These are phyloP conservation scores for Colletotrichum lentis DNA, from an alignment of 2,329 filamentous ascomycete genomes.

Conservation along the genomic window DNA sequence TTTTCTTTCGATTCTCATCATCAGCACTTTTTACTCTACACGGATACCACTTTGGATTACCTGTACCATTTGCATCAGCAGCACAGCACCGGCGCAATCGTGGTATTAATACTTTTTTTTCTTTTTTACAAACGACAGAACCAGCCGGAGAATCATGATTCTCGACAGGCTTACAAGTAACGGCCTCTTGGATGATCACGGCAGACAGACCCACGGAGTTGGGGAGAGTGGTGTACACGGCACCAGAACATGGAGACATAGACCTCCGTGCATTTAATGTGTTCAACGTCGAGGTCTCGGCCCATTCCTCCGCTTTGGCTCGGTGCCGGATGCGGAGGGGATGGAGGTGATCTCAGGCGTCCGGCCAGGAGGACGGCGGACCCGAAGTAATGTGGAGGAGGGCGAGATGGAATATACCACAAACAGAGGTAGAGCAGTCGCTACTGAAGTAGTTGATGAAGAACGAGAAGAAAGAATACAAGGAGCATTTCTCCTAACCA, in stretches of 20 bases:
- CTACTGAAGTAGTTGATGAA: constrained; percentile 39
- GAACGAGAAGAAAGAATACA: constrained; percentile 22
- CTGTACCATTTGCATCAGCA: constrained; percentile 39
- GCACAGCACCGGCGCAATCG: constrained; percentile 40
- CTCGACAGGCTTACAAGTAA: constrained; percentile 30
- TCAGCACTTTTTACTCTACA: constrained; percentile 33
- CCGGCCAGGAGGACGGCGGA: constrained; percentile 26
- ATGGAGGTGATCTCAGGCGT: not conserved
- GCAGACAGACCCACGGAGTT: constrained; percentile 29
- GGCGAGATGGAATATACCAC: constrained; percentile 30
- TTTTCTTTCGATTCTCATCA: constrained; percentile 29
- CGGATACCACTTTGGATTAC: constrained; percentile 37
- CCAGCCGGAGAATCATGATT: constrained; percentile 18
- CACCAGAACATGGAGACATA: constrained; percentile 27
- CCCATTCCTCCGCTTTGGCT: not conserved
- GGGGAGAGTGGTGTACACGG: constrained; percentile 21
- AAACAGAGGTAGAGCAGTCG: constrained; percentile 39
- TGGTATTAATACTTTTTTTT: constrained; percentile 21
- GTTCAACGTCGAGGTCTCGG: constrained; percentile 24
- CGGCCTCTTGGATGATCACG: constrained; percentile 32
- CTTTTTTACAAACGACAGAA: constrained; percentile 30
- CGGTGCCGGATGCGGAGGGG: not conserved
- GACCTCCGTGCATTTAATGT: constrained; percentile 38
- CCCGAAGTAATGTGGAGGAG: constrained; percentile 35
- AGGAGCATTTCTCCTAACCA: constrained; percentile 19